Evolutionary conservation across 305 asterid species (phyloP), one percentile per base, ranked within the genome.

Genomic region (Fraxinus albicans): DNA sequence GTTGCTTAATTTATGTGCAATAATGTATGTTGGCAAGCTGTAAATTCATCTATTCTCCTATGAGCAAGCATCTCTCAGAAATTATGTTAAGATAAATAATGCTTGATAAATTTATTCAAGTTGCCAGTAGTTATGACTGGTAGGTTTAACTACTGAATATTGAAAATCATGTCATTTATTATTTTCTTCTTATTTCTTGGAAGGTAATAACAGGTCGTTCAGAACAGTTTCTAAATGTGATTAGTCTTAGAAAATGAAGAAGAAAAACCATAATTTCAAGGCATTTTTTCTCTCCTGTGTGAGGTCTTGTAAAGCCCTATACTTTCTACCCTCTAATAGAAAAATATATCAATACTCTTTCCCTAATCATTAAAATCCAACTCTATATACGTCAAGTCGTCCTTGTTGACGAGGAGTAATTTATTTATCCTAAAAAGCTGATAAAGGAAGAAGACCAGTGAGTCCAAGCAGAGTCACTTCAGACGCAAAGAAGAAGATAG

Each of bases 391-490:
- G 55, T 70, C 33, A 78, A 31, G 15, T n/a, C 25, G 5, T 53
- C 47, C 77, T 55, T 23, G 60, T 47, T 34, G 40, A 29, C 2
- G 19, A 70, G 75, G 73, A 42, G 58, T 50, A 76, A 69, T 10
- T 73, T 34, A 33, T 34, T 33, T 34, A 73, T 73, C 77, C 47
- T 69, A 73, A 73, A 4, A 29, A 73, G 50, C 50, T 34, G 50
- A 33, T 63, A 63, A 40, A 60, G 50, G 38, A 44, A 44, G 77
- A 19, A 12, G 58, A 33, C 67, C 85, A 82, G 29, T 33, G 47
- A 35, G 63, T 70, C 65, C 38, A 77, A 77, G 73, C n/a, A 73
- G 38, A 73, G 73, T 80, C 47, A 44, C 70, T 9, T 34, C 79
- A 47, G 60, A 73, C 8, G 55, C 74, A 80, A 5, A n/a, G 60